Base-by-base conservation (phyloP, 2,329 filamentous ascomycete species). In the Penicillium digitatum region DNA sequence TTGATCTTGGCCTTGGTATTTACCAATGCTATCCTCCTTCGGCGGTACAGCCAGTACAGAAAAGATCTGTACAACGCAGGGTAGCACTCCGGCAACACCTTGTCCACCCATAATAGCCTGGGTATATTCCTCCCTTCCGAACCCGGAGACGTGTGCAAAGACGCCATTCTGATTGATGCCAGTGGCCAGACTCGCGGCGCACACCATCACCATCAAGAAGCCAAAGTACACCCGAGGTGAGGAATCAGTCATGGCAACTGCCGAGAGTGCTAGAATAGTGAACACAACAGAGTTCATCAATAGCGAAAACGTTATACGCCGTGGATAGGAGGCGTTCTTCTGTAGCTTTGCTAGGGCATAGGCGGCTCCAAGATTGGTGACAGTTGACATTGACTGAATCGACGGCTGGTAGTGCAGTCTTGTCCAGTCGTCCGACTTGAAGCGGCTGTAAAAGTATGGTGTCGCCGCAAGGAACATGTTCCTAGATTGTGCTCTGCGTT, bases 391-490 rank as follows among this genome's bases (percentile, higher is more conserved):
- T 32, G 90, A 89, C 55, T 95, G 82, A 69, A 97, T 93, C 55
- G 89, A 86, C 11, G 93, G 88, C 72, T 96, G 93, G 76, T 95
- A 97, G 77, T 91, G 89, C 60, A 84, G 80, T 34, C 87, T 80
- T 54, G 95, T 86, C 80, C 85, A 88, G 51, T 83, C 76, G 69
- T 87, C 84, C 57, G 81, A 79, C 43, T 81, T 77, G 73, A 97
- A 95, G 63, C 93, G 90, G 47, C 79, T 81, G 67, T 92, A 86
- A 76, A 97, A 96, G 78, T 97, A 97, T 5, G 93, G 90, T 1
- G 90, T 90, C 9, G 93, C 91, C 43, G 94, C 93, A 64, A 97
- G 84, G 73, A 97, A 96, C 93, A 96, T 96, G 78, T 97, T 97
- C 90, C 90, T 59, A 46, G n/a, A 22, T 29, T 38, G 44, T 43